Percentiles rank a stretch among this genome's conserved stretches.
These are phyloP conservation scores for Chaetomium tenue DNA, from an alignment of 495 filamentous ascomycete species.

Conservation along the genomic window DNA sequence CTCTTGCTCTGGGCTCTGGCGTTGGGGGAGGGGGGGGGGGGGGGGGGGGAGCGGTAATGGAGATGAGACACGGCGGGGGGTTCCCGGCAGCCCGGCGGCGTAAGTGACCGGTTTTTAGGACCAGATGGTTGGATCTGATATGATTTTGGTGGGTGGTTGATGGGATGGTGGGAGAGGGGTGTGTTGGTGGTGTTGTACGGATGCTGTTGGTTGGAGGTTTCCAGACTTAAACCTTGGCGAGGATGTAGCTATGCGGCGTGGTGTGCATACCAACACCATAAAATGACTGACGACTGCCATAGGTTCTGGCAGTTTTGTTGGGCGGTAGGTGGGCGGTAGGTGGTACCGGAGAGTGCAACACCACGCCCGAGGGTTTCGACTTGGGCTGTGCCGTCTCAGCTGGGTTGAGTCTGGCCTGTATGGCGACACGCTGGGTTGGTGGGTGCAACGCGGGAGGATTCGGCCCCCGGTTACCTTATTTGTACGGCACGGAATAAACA, in stretches of 20 bases:
- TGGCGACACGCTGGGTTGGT: background rate
- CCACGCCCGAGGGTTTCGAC: background rate
- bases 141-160: background rate
- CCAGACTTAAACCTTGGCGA: background rate
- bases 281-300: too few species aligned
- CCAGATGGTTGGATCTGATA: background rate
- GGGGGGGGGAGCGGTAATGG: too few species aligned
- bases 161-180: background rate
- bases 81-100: background rate
- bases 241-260: background rate
- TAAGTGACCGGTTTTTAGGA: background rate
- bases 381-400: conserved; percentile 1
- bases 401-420: background rate
- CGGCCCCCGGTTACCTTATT: conserved; percentile 1
- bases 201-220: conserved; percentile 5
- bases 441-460: conserved; percentile 1
- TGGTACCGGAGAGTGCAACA: background rate
- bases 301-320: background rate
- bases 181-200: background rate
- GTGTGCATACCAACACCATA: background rate
- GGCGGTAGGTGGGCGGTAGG: background rate
- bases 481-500: conserved; percentile 1
- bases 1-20: too few species aligned
- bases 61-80: too few species aligned
- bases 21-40: too few species aligned